Evolutionary conservation across 2,329 filamentous ascomycete genomes (phyloP), one percentile per base, ranked within the genome.

Genomic region (Colletotrichum cuscutae): DNA sequence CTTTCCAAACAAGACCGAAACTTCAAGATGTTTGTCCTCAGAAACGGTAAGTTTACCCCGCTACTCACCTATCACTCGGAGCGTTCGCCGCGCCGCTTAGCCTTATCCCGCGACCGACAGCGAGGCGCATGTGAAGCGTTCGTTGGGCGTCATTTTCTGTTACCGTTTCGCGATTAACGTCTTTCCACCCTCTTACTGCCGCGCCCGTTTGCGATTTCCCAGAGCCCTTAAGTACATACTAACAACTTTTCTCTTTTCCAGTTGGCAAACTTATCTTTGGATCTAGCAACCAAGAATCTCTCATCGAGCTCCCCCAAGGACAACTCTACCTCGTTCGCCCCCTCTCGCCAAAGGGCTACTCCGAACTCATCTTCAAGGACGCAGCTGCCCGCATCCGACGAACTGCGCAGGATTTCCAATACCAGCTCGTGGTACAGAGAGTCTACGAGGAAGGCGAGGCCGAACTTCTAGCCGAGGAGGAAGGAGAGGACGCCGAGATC

Each of bases 341-440:
- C 12, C 90, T 95, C 62, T 98, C 96, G 8, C 95, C 96, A 70
- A 99, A 99, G 83, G 97, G 97, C 76, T 98, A 98, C 82, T 98
- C 96, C 1, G 97, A 99, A 84, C 95, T 98, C 81, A 97, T 99
- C 84, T 99, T 98, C 89, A 98, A 97, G 83, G 97, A 99, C 91
- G 93, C 95, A 52, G 94, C 95, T 59, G 95, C 96, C 65, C 95
- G 93, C 75, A 97, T 99, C 79, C 93, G 97, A 76, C 92, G 94
- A 75, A 98, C 97, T 19, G 95, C 94, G 24, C 95, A 98, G 81
- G 95, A 98, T 66, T 98, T 94, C 79, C 95, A 99, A 79, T 99
- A 98, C 82, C 97, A 99, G 82, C 94, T 99, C 13, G 96, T 98
- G 53, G 90, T 98, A 54, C 97, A 99, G 82, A 91, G 97, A 73